Evolutionary conservation across 257 asterid genomes (phyloP), one percentile per base, ranked within the genome.

Genomic region (Solanum tarijense): DNA sequence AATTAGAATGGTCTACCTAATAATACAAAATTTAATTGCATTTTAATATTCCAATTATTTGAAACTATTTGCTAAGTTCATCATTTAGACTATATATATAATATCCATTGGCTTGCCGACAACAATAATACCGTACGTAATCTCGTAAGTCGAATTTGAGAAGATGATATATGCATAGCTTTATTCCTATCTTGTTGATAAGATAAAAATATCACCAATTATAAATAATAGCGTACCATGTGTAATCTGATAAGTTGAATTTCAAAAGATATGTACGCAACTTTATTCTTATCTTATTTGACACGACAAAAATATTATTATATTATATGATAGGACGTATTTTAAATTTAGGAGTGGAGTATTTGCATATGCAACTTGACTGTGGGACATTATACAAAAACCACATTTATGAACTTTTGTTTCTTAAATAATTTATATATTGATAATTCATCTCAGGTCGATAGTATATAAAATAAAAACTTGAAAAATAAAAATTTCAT

Each of bases 191-290:
- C 27, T 58, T 58, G 5, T 58, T 58, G 66, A 58, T 1, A 52
- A 0, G 1, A 7, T 0, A 21, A 21, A 58, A 21, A 21, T 58
- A 7, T 58, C 66, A 62, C 1, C 3, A n/a, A n/a, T 5, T 65
- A 11, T 65, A 65, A 58, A 65, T 0, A n/a, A 65, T n/a, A 65
- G n/a, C 1, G 0, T 10, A 62, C 6, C 3, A 8, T 11, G 16
- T 10, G 3, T n/a, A n/a, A 62, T 62, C 4, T 62, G 1, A 5
- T 62, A n/a, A 62, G 13, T n/a, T 4, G 6, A 2, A 62, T 62
- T 10, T 2, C 0, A 1, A 1, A 62, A 11, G 0, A 10, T 62
- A 10, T 23, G 1, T n/a, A 62, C 25, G 5, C 12, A 18, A 7
- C 1, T 4, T 55, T 6, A 18, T 55, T 55, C 9, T 0, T 55